A percentile compares a stretch with the other conserved stretches of the same genome.
Conservation (phyloP, 441 rosid species). For the Croton setiger region DNA sequence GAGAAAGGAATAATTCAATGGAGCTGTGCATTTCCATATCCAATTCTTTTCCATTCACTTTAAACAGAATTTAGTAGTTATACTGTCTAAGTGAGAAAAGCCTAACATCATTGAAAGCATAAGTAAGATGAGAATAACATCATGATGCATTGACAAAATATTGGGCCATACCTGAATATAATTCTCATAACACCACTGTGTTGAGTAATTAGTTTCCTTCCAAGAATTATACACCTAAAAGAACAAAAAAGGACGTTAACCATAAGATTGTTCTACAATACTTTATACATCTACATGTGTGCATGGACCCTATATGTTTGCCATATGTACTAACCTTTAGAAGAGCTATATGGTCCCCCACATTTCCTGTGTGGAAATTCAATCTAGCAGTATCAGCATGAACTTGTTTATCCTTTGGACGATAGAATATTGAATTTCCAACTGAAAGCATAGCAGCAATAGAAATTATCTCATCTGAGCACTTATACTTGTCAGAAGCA, state of each 20-base stretch:
- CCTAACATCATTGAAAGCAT: background rate
- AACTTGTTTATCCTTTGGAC: conserved; percentile 96
- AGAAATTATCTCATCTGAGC: conserved; percentile 90
- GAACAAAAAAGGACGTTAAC: conserved; percentile 4
- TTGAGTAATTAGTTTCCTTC: conserved; percentile 95
- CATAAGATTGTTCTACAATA: background rate
- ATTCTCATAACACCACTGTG: conserved; percentile 98
- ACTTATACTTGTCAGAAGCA: conserved; percentile 88
- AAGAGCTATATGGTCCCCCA: conserved; percentile 94
- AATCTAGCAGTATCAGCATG: conserved; percentile 95
- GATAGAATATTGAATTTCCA: conserved; percentile 93
- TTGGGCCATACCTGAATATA: conserved; percentile 72
- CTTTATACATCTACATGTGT: background rate
- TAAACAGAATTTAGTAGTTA: background rate
- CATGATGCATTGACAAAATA: background rate
- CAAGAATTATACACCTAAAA: conserved; percentile 85
- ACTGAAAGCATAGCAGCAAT: conserved; percentile 94
- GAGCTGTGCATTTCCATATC: background rate
- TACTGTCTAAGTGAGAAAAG: background rate
- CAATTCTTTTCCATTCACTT: background rate
- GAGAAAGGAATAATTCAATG: background rate
- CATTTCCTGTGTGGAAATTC: conserved; percentile 93
- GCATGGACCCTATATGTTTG: background rate
- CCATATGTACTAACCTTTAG: conserved; percentile 58
- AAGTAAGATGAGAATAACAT: background rate